Evolutionary conservation across 805 yeast genomes (phyloP), one percentile per base, ranked within the genome.

Genomic region (Barnettozyma siamensis): DNA sequence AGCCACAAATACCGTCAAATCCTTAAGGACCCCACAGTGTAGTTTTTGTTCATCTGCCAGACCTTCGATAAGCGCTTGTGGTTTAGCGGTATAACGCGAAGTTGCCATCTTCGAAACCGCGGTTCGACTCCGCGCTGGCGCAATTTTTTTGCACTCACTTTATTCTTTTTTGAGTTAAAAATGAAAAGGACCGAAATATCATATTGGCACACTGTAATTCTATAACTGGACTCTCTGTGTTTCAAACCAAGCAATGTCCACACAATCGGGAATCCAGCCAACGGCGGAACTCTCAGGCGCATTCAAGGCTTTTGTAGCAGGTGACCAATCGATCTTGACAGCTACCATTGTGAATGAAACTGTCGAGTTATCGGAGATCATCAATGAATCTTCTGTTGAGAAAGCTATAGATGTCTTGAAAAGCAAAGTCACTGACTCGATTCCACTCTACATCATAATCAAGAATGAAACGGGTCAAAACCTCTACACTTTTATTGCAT

Each of bases 401-500:
- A 50, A 57, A 2, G 72, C 73, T 33, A 66, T 72, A 42, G 49
- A 49, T 16, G 37, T 50, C 7, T 49, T 76, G 7, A 62, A 53
- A n/a, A 24, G 51, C 7, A 52, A 49, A 24, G 45, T 70, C 31
- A 48, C 54, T 12, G 67, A 64, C 19, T 49, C 56, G 2, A 69
- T 64, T 19, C 77, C 87, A 12, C 52, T 65, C 12, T 83, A 80
- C 50, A 53, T 83, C 17, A 57, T 79, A 16, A 58, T 76, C 30
- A 66, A 68, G 33, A 64, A 69, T 37, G 60, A 57, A 31, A 41
- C 45, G 13, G 45, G 36, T 30, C 48, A 45, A 7, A 54, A 50
- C 1, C 38, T 37, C 2, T 69, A 65, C 45, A 71, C 76, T 3
- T 88, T 91, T 53, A 73, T 88, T 35, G 78, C 93, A 17, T 89